phyloP scores from a whole-genome alignment of 2,329 filamentous ascomycete genomes.

The Bertia moriformis region DNA sequence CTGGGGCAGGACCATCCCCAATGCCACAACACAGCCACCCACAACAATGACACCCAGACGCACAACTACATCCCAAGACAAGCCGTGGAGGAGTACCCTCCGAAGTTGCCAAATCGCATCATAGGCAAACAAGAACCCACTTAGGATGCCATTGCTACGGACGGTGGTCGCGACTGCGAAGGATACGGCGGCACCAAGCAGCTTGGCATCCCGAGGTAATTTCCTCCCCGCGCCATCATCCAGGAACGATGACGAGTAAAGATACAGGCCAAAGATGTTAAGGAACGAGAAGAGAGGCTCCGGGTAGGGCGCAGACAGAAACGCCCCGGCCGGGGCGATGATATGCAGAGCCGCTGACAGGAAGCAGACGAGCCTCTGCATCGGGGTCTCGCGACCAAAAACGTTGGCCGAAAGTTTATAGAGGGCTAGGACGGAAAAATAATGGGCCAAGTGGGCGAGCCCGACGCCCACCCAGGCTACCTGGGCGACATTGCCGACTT shows the following conservation, averaged over 20 bases:
- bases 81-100: constrained; percentile 14
- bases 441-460: constrained; percentile 37
- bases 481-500: too few relatives aligned
- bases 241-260: constrained; percentile 25
- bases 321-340: constrained; percentile 43
- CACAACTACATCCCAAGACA: constrained; percentile 13
- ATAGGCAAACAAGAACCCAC: constrained; percentile 37
- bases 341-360: constrained; percentile 39
- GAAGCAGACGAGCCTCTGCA: constrained; percentile 21
- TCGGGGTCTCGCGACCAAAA: constrained; percentile 10
- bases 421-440: constrained; percentile 39
- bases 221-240: constrained; percentile 11
- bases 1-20: constrained; percentile 36
- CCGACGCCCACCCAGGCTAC: constrained; percentile 24
- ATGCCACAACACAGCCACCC: constrained; percentile 29
- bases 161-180: constrained; percentile 37
- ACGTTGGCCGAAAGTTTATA: constrained; percentile 29
- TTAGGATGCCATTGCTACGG: constrained; percentile 45
- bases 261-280: constrained; percentile 36
- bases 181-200: constrained; percentile 25
- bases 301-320: constrained; percentile 42
- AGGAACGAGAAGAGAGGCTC: constrained; percentile 41
- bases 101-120: constrained; percentile 21
- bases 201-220: constrained; percentile 14
- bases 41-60: constrained; percentile 24